Evolutionary conservation across 441 rosid species (phyloP), one percentile per base, ranked within the genome.

Genomic region (Jatropha podagrica): DNA sequence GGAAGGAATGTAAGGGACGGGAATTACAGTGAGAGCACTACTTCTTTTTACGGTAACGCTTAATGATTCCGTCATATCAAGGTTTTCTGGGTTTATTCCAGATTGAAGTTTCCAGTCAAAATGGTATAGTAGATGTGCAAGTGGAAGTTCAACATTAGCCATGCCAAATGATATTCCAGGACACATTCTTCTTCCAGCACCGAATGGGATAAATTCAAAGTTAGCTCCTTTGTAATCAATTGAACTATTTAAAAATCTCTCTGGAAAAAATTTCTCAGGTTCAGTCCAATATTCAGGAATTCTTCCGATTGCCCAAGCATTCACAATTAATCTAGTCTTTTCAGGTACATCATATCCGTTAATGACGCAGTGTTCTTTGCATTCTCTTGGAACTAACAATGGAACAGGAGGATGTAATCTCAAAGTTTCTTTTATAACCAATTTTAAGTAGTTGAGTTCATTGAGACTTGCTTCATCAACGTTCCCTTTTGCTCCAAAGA

Each of bases 371-470:
- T n/a, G 61, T 65, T 84, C 75, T 3, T 56, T 17, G 4, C 75
- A 60, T 68, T 82, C 87, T 74, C 87, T 72, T 2, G 85, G 84
- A 23, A 80, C 3, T 69, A 83, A 20, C 51, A 87, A 52, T 1
- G 87, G 81, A 5, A 7, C 52, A 0, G 84, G 63, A 32, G 84
- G 62, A 46, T 85, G 89, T 11, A 86, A 12, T 41, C 87, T 79
- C 41, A 86, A 44, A 4, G 82, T 79, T 65, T 86, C 86, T 32
- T 86, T 86, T 44, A 84, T 69, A 4, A 86, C 76, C 3, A 70
- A 60, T 52, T 84, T 81, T 60, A 84, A 32, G 78, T 79, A 87
- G 6, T 73, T n/a, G 23, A 82, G 54, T 64, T 84, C 75, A 5
- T 41, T 40, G 12, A 85, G 32, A 5, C 56, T 75, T 9, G 68